Base-by-base conservation (phyloP, 2,329 filamentous ascomycete genomes). In the Falciphora oryzae region DNA sequence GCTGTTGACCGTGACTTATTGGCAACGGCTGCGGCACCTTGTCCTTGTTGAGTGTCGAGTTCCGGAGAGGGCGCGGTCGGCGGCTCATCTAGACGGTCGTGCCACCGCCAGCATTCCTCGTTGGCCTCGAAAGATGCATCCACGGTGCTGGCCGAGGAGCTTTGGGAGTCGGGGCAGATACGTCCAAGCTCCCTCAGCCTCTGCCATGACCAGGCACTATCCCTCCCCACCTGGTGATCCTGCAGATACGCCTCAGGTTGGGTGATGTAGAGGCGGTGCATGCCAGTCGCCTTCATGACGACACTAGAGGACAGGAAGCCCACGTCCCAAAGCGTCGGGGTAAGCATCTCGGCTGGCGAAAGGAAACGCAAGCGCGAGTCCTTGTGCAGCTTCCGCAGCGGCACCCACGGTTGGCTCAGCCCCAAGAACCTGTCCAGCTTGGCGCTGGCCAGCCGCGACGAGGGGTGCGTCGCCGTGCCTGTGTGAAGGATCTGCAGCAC, bases 241-340 rank as follows among this genome's bases (percentile, higher is more conserved):
- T 94, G 91, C 2, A 91, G 76, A 68, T 94, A 94, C 1, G 89
- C 88, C 68, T 90, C 87, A 4, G 88, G 85, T 65, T 91, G 89
- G 1, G 91, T 94, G 65, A 93, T 81, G 75, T 90, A 94, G 16
- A 94, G 81, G 11, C 90, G 83, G 67, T 87, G 86, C 67, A 80
- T 75, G 29, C 84, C 81, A 13, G 84, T 81, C 35, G 86, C 83
- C 70, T 88, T 86, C 90, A 93, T 93, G 70, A 91, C 84, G 53
- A 93, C 85, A 61, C 84, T 86, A 1, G 89, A 87, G 62, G 82
- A 81, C 32, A 94, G 80, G 67, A 93, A 93, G 13, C 85, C 80
- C 2, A 88, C 85, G 63, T 87, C 85, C 91, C 91, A 94, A 3
- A 87, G 75, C 1, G 87, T 83, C 0, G 89, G 85, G 0, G 88